These are phyloP conservation scores for Aphanomyces stellatus DNA, from an alignment of 352 stramenopile genomes.

Conservation along the genomic window DNA sequence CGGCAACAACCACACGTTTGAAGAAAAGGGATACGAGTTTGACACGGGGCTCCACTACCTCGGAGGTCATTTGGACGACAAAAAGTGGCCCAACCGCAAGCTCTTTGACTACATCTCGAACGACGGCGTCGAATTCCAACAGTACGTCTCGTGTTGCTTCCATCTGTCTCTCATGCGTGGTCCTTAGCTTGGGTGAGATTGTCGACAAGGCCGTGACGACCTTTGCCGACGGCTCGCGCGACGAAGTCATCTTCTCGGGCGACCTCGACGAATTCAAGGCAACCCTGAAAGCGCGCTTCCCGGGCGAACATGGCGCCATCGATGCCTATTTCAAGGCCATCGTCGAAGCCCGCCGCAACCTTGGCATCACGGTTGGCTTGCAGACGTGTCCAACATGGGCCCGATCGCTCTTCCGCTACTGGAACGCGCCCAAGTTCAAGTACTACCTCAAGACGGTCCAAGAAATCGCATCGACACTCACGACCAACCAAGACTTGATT, in stretches of 20 bases:
- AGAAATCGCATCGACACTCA: slow-evolving; percentile 28
- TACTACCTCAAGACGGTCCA: slow-evolving; percentile 26
- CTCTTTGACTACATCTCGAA: slow-evolving; percentile 19
- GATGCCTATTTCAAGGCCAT: slow-evolving; percentile 17
- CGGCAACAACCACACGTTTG: slow-evolving; percentile 35
- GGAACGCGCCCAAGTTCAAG: slow-evolving; percentile 21
- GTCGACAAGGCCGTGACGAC: neutral
- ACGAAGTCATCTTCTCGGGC: slow-evolving; percentile 3
- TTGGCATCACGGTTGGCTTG: neutral
- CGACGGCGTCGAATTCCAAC: neutral
- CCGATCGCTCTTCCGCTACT: slow-evolving; percentile 20
- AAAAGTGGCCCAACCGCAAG: slow-evolving; percentile 12
- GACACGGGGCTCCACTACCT: slow-evolving; percentile 45
- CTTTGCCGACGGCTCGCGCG: neutral
- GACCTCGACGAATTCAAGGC: neutral
- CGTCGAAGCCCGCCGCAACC: neutral
- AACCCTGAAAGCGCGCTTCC: slow-evolving; percentile 11
- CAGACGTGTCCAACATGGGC: slow-evolving; percentile 24
- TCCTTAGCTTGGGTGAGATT: neutral
- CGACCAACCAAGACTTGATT: slow-evolving; percentile 24
- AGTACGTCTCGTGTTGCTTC: neutral
- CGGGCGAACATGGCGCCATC: slow-evolving; percentile 20
- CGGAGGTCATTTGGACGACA: slow-evolving; percentile 25
- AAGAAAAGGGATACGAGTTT: slow-evolving; percentile 35
- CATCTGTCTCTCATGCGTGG: neutral